phyloP scores from a whole-genome alignment of 306 rosid genomes.

The Vigna unguiculata region DNA sequence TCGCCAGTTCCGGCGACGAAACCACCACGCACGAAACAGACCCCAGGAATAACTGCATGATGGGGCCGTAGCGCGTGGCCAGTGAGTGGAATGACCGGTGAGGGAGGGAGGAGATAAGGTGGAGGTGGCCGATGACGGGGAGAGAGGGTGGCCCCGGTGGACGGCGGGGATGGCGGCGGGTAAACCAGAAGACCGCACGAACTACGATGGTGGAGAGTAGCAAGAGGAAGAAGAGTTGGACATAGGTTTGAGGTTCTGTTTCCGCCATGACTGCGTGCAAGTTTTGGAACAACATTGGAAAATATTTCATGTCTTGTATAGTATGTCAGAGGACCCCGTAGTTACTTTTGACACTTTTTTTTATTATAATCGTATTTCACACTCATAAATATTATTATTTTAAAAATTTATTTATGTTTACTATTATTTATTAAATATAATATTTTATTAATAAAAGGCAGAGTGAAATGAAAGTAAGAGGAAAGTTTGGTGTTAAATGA shows the following conservation, averaged over 20 bases:
- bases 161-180: neutral
- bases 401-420: too few species aligned
- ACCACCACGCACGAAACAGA: slow-evolving; percentile 52
- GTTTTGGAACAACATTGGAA: neutral
- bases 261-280: neutral
- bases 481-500: too few species aligned
- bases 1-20: slow-evolving; percentile 53
- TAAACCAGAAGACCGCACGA: neutral
- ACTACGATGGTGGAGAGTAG: neutral
- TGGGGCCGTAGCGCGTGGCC: slow-evolving; percentile 56
- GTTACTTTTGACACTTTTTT: too few species aligned
- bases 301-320: too few species aligned
- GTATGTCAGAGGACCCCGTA: too few species aligned
- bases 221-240: slow-evolving; percentile 19
- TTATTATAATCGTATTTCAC: too few species aligned
- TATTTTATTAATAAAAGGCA: too few species aligned
- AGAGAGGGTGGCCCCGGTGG: slow-evolving; percentile 58
- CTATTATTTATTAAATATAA: too few species aligned
- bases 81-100: slow-evolving; percentile 55
- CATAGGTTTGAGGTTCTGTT: neutral
- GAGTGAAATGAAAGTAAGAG: too few species aligned
- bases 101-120: slow-evolving; percentile 47
- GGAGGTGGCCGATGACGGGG: slow-evolving; percentile 61
- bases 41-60: slow-evolving; percentile 56
- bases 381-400: too few species aligned